Evolutionary conservation across 2,329 filamentous ascomycete species (phyloP).

Genomic region (Talaromyces sp.): DNA sequence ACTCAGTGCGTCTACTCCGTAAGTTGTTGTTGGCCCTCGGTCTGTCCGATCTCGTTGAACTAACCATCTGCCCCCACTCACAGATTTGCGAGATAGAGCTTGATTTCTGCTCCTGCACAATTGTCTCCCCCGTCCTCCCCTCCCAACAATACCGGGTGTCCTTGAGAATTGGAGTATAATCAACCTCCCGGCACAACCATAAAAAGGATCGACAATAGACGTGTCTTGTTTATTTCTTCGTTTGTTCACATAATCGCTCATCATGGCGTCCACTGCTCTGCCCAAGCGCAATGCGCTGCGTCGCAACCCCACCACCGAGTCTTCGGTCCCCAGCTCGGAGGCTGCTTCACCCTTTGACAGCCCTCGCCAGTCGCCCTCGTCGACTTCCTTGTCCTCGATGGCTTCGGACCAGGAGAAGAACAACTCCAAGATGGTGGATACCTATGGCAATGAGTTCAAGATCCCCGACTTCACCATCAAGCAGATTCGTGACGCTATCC

Average conservation of each 20-base stretch:
- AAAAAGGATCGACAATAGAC: too few relatives aligned
- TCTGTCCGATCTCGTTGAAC: background rate
- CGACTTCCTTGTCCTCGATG: conserved; percentile 90
- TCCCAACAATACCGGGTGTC: background rate
- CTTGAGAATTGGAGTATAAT: too few relatives aligned
- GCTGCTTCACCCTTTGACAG: conserved; percentile 61
- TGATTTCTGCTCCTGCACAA: background rate
- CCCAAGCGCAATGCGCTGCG: conserved; percentile 53
- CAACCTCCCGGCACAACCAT: too few relatives aligned
- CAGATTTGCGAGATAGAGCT: background rate
- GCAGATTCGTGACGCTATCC: conserved; percentile 94
- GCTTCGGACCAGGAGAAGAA: conserved; percentile 63
- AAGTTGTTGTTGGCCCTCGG: background rate
- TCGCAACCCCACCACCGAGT: conserved; percentile 57
- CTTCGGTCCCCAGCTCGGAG: conserved; percentile 58
- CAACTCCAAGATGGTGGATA: conserved; percentile 71
- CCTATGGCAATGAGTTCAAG: conserved; percentile 92
- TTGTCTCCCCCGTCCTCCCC: background rate
- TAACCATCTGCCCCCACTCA: background rate
- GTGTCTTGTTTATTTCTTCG: background rate
- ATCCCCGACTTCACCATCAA: conserved; percentile 97
- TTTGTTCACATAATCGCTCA: background rate
- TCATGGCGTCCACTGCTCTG: conserved; percentile 56
- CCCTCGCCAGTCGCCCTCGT: conserved; percentile 69
- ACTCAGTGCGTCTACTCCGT: background rate